Evolutionary conservation across 2,329 filamentous ascomycete species (phyloP).

Genomic region (Orbilia blumenaviensis): DNA sequence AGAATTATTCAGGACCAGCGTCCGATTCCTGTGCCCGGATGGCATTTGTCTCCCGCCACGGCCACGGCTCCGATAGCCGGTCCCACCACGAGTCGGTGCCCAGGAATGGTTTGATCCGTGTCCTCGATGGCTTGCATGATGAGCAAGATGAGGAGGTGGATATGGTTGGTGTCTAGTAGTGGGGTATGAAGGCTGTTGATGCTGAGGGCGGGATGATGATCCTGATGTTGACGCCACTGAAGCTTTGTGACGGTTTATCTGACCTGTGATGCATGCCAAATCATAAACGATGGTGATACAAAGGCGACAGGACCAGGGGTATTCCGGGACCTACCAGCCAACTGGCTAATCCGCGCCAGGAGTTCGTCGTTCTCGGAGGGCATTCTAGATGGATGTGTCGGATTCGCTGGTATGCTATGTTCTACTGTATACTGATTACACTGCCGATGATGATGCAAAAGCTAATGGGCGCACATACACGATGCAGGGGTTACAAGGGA

Average conservation of each 20-base stretch:
- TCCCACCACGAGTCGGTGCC: conserved; percentile 21
- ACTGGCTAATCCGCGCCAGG: conserved; percentile 67
- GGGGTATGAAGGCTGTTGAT: conserved; percentile 54
- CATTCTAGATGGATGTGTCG: conserved; percentile 56
- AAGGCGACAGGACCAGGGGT: neutral
- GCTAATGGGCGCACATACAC: neutral
- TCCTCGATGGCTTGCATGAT: conserved; percentile 21
- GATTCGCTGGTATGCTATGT: neutral
- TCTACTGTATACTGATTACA: too few relatives aligned
- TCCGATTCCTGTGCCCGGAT: conserved; percentile 45
- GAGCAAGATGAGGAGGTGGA: conserved; percentile 28
- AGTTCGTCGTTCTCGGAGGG: conserved; percentile 69
- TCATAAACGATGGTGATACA: conserved; percentile 40
- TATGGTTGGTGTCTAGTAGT: conserved; percentile 51
- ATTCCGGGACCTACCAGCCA: conserved; percentile 64
- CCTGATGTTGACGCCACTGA: conserved; percentile 30
- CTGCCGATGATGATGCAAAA: neutral
- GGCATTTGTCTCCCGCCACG: conserved; percentile 45
- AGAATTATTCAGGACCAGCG: conserved; percentile 46
- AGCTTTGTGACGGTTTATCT: conserved; percentile 81
- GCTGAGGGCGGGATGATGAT: conserved; percentile 60
- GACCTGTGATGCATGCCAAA: conserved; percentile 65
- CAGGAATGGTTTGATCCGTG: conserved; percentile 26
- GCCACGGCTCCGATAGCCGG: conserved; percentile 31
- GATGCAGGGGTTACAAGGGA: conserved; percentile 6